A percentile compares a stretch with the other conserved stretches of the same genome.
These are phyloP conservation scores for Curvularia verruculosa DNA, from an alignment of 2,329 filamentous ascomycete species.

Conservation along the genomic window DNA sequence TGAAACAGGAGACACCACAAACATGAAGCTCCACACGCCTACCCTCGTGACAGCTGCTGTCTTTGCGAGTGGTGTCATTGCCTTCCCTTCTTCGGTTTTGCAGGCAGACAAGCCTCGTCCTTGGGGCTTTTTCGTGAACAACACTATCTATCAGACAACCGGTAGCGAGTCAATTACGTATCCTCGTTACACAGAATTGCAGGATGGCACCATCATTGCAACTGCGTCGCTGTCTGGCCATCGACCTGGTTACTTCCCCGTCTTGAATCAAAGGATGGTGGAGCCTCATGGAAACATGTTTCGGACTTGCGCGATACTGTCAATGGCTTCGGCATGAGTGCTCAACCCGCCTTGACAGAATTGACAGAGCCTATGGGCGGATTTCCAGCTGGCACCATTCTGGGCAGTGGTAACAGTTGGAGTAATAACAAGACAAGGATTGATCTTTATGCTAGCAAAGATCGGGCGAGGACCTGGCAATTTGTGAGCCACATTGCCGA, in stretches of 20 bases:
- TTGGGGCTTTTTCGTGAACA: conserved; percentile 28
- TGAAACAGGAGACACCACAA: background rate
- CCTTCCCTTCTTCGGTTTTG: background rate
- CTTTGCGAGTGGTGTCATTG: background rate
- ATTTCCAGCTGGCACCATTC: conserved; percentile 28
- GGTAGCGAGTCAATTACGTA: conserved; percentile 22
- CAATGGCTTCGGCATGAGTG: conserved; percentile 67
- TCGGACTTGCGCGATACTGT: conserved; percentile 66
- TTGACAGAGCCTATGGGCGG: conserved; percentile 24
- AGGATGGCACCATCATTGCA: conserved; percentile 26
- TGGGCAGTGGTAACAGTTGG: conserved; percentile 54
- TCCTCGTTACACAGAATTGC: conserved; percentile 24
- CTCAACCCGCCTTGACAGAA: conserved; percentile 41
- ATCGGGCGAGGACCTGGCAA: conserved; percentile 27
- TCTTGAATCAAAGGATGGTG: conserved; percentile 53
- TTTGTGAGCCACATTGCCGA: conserved; percentile 32
- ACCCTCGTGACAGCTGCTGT: background rate
- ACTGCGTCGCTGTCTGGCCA: conserved; percentile 23
- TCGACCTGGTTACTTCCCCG: conserved; percentile 43
- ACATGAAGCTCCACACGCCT: conserved; percentile 2
- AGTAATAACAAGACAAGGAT: conserved; percentile 55
- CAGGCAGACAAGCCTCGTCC: conserved; percentile 10
- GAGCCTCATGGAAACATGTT: conserved; percentile 63
- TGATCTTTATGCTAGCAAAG: conserved; percentile 31
- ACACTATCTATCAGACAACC: conserved; percentile 27